Conservation (phyloP, 306 rosid species). For the Rosa rugosa region DNA sequence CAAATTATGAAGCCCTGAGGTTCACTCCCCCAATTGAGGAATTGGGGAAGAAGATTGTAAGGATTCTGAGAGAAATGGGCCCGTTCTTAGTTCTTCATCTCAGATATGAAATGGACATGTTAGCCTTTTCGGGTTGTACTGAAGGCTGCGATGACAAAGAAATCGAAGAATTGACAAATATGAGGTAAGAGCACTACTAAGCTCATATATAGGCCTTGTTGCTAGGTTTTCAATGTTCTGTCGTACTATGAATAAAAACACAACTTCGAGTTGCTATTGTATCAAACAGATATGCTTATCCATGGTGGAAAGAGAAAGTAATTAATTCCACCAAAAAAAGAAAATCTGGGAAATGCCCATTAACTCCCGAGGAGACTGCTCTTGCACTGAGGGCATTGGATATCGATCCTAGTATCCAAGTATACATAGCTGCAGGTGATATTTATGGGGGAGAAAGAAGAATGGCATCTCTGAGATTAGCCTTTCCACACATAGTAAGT, state of each 20-base stretch:
- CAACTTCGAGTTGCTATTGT: not conserved
- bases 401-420: slow-evolving; percentile 66
- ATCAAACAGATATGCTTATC: slow-evolving; percentile 64
- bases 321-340: slow-evolving; percentile 67
- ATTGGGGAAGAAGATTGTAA: slow-evolving; percentile 71
- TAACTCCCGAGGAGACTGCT: slow-evolving; percentile 90
- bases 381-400: slow-evolving; percentile 74
- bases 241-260: not conserved
- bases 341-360: slow-evolving; percentile 70
- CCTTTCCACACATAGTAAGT: slow-evolving; percentile 73
- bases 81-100: slow-evolving; percentile 89
- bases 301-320: slow-evolving; percentile 85
- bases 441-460: slow-evolving; percentile 82
- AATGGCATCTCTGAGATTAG: slow-evolving; percentile 59
- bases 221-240: not conserved
- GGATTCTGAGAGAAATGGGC: slow-evolving; percentile 64
- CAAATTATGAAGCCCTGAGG: slow-evolving; percentile 68
- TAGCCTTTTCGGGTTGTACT: slow-evolving; percentile 90
- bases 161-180: slow-evolving; percentile 71
- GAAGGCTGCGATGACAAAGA: slow-evolving; percentile 79
- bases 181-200: slow-evolving; percentile 52
- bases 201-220: not conserved
- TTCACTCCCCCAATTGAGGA: slow-evolving; percentile 74
- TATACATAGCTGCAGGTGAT: slow-evolving; percentile 90
- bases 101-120: slow-evolving; percentile 91